Evolutionary conservation across 2,329 filamentous ascomycete species (phyloP).

Genomic region (Colletotrichum navitas): DNA sequence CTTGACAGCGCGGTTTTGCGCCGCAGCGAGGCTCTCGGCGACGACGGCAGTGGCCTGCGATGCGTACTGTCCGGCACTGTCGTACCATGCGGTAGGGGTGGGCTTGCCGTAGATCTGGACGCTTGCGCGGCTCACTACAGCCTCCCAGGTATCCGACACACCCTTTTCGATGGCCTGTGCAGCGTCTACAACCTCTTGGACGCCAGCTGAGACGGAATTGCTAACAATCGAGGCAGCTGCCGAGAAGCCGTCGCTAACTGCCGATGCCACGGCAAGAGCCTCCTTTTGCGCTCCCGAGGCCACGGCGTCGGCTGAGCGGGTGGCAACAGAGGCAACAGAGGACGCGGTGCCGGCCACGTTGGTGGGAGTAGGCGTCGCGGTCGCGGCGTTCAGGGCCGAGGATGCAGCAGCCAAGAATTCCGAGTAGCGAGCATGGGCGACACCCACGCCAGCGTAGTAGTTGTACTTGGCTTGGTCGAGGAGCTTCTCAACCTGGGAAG

Average conservation of each 20-base stretch:
- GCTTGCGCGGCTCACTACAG: slow-evolving; percentile 71
- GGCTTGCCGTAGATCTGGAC: slow-evolving; percentile 78
- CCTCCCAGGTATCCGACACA: slow-evolving; percentile 56
- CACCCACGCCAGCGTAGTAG: slow-evolving; percentile 83
- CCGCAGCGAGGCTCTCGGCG: slow-evolving; percentile 62
- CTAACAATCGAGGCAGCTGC: slow-evolving; percentile 54
- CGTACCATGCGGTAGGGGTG: slow-evolving; percentile 68
- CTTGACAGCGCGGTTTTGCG: slow-evolving; percentile 69
- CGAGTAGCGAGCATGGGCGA: slow-evolving; percentile 83
- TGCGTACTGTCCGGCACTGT: slow-evolving; percentile 66
- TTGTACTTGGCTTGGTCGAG: slow-evolving; percentile 72
- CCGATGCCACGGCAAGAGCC: slow-evolving; percentile 64
- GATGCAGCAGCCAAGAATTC: slow-evolving; percentile 81
- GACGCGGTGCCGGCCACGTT: slow-evolving; percentile 64
- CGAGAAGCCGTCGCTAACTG: slow-evolving; percentile 57
- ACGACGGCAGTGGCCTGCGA: slow-evolving; percentile 68
- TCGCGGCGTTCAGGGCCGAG: slow-evolving; percentile 71
- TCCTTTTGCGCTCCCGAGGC: slow-evolving; percentile 63
- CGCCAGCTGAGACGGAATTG: slow-evolving; percentile 50
- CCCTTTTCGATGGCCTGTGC: slow-evolving; percentile 55
- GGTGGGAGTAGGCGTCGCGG: slow-evolving; percentile 71
- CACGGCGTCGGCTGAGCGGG: slow-evolving; percentile 59
- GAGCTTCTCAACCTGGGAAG: slow-evolving; percentile 66
- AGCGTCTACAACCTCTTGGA: slow-evolving; percentile 57
- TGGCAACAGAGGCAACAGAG: slow-evolving; percentile 59